Evolutionary conservation across 257 asterid species (phyloP).

Genomic region (Solanum lycopersicoides): DNA sequence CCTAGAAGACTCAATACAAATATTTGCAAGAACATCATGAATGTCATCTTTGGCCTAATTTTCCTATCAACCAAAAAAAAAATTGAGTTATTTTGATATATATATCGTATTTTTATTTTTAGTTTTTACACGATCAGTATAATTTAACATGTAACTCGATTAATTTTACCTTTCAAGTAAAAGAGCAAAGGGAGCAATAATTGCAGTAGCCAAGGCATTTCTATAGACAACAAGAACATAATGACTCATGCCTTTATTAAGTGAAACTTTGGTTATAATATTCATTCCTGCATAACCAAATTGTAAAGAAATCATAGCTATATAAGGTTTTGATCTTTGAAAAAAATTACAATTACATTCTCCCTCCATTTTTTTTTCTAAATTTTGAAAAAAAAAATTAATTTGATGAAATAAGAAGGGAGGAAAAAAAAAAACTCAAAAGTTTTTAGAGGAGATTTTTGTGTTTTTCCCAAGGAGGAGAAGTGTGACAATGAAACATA

Average conservation of each 20-base stretch:
- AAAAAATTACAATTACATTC: conserved; percentile 32
- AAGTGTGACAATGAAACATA: conserved; percentile 6
- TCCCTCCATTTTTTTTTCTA: conserved; percentile 30
- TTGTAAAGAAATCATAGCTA: conserved; percentile 78
- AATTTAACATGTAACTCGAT: not conserved
- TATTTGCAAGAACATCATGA: conserved; percentile 69
- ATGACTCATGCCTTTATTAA: conserved; percentile 90
- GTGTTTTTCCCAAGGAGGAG: conserved; percentile 51
- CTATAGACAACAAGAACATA: conserved; percentile 83
- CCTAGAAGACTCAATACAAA: conserved; percentile 89
- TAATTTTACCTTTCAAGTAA: conserved; percentile 56
- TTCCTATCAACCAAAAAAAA: conserved; percentile 31
- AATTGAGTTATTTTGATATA: not conserved
- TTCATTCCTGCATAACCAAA: conserved; percentile 98
- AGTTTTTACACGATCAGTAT: not conserved
- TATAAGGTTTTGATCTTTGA: conserved; percentile 65
- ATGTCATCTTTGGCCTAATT: conserved; percentile 85
- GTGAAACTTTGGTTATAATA: conserved; percentile 83
- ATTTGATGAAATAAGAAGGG: not conserved
- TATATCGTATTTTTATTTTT: not conserved
- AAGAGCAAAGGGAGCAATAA: conserved; percentile 86
- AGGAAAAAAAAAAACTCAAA: conserved; percentile 37
- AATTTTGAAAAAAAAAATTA: not conserved
- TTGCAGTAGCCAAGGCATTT: conserved; percentile 93
- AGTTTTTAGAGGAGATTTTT: conserved; percentile 15